Conservation (phyloP, 1,284 basidiomycete species). For the Neolentinus lepideus region DNA sequence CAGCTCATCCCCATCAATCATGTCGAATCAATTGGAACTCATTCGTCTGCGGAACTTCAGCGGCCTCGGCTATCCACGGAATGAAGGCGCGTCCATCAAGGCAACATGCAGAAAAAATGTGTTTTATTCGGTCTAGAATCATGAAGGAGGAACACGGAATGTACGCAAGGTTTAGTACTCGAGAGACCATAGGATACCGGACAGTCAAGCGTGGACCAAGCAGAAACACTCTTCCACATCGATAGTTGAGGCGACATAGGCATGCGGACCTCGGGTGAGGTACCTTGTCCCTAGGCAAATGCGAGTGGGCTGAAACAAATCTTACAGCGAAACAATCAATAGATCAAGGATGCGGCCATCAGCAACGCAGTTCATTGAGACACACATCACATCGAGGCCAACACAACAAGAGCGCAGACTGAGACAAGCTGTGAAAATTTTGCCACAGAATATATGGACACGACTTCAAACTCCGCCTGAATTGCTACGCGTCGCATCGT, state of each 20-base stretch:
- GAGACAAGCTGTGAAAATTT: background rate
- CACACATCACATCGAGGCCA: too few species aligned
- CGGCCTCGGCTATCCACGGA: background rate
- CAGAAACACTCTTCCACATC: slow-evolving; percentile 14
- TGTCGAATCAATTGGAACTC: background rate
- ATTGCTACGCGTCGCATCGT: background rate
- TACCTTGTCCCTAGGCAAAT: slow-evolving; percentile 19
- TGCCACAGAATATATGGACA: background rate
- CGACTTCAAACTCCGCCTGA: background rate
- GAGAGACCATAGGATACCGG: slow-evolving; percentile 13
- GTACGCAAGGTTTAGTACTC: slow-evolving; percentile 15
- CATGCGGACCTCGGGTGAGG: slow-evolving; percentile 5
- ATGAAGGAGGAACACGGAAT: background rate
- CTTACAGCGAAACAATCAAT: background rate
- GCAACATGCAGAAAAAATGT: background rate
- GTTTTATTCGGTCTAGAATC: background rate
- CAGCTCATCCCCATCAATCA: background rate
- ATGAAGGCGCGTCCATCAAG: background rate
- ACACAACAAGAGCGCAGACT: background rate
- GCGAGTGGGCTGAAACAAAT: slow-evolving; percentile 10
- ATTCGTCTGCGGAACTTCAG: background rate
- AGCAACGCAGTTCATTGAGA: background rate
- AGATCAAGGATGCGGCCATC: background rate
- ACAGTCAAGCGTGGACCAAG: slow-evolving; percentile 18
- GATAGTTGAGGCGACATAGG: slow-evolving; percentile 19